Evolutionary conservation across 164 flowering plant genomes (phyloP), one percentile per base, ranked within the genome.

Genomic region (Sedum album): DNA sequence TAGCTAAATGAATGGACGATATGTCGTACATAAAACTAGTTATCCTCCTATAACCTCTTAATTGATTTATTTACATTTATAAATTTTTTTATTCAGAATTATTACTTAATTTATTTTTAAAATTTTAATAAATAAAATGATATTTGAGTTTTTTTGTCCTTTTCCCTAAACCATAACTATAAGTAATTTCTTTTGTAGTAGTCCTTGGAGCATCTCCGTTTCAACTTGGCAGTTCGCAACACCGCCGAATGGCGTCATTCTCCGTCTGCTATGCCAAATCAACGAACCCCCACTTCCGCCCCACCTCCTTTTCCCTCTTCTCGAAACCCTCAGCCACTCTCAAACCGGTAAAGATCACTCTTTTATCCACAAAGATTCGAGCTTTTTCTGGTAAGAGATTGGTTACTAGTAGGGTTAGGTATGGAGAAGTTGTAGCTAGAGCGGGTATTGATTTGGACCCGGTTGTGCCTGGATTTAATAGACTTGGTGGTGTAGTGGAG

Each of bases 401-500:
- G 5, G 18, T 11, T 2, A 26, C 14, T 57, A 14, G 62, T 57
- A 57, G 31, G 20, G 18, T 3, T 57, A 26, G 35, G 15, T 26
- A 26, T 57, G 33, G 31, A 5, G 6, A 18, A 28, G 62, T 57
- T 57, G 62, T 67, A 6, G 39, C 76, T 17, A 79, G 80, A 46
- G 89, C 90, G 4, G 68, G 80, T 61, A 8, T 73, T 42, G 86
- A 82, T 31, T 62, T 76, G 10, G 23, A 76, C 31, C 84, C 80
- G 20, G 51, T 76, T 33, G 66, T 77, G 21, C 46, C 75, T 8
- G 80, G 72, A 33, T 65, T 83, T 28, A 77, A 74, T 31, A 80
- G 76, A 71, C 94, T 93, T 8, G 95, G 96, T 17, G 80, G 78
- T 11, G 55, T 60, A 1, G 82, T 89, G 65, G 98, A 91, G 77